Evolutionary conservation across 768 basidiomycete genomes (phyloP).

Genomic region (Trametes coccinea): DNA sequence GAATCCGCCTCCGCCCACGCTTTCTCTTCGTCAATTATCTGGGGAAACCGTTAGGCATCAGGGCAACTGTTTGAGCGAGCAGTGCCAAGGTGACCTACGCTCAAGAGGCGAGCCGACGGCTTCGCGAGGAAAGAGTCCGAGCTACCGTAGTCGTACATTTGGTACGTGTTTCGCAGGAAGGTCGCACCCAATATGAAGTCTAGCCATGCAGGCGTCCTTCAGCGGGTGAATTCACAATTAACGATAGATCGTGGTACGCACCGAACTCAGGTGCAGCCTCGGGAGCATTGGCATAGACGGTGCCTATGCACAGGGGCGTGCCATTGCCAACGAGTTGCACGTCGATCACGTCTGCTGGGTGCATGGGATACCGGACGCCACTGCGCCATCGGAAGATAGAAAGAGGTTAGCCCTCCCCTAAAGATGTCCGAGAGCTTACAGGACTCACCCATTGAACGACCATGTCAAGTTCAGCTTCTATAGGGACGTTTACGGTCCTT

Average conservation of each 20-base stretch:
- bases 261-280: background rate
- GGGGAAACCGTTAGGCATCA: too few species aligned
- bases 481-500: too few species aligned
- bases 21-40: background rate
- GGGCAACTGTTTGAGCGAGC: background rate
- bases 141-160: slow-evolving; percentile 23
- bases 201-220: background rate
- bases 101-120: background rate
- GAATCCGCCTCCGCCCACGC: slow-evolving; percentile 12
- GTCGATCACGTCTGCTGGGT: slow-evolving; percentile 14
- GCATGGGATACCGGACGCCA: slow-evolving; percentile 13
- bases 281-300: background rate
- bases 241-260: too few species aligned
- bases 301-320: background rate
- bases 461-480: background rate
- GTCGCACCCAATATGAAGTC: slow-evolving; percentile 23
- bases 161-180: slow-evolving; percentile 26
- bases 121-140: background rate
- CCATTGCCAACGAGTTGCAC: background rate
- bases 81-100: background rate
- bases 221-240: too few species aligned
- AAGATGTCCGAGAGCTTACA: too few species aligned
- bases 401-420: too few species aligned
- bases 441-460: background rate
- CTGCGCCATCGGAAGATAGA: background rate